Evolutionary conservation across 352 stramenopile genomes (phyloP).

Genomic region (Phytophthora pistaciae): DNA sequence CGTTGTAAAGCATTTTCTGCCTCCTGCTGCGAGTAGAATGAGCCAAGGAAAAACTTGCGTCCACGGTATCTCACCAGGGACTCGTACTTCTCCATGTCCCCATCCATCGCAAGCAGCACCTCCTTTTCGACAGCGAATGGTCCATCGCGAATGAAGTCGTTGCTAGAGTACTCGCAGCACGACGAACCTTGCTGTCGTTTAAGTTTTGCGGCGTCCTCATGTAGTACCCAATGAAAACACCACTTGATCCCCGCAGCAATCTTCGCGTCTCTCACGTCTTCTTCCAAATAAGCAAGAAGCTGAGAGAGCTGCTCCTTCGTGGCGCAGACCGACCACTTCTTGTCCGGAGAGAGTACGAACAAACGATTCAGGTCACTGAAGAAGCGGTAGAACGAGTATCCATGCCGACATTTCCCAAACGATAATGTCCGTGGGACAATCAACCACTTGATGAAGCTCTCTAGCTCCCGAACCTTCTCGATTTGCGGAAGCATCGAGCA

Average conservation of each 20-base stretch:
- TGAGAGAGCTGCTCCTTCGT: conserved; percentile 37
- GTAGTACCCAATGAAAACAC: conserved; percentile 54
- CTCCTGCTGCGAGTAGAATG: conserved; percentile 54
- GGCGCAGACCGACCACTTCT: conserved; percentile 58
- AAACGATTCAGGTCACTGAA: conserved; percentile 61
- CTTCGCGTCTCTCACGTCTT: conserved; percentile 38
- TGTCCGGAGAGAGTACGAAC: conserved; percentile 57
- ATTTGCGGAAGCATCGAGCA: conserved; percentile 57
- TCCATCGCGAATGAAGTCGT: conserved; percentile 43
- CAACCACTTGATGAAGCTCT: conserved; percentile 66
- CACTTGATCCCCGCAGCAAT: conserved; percentile 45
- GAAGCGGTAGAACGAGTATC: conserved; percentile 75
- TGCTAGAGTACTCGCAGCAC: conserved; percentile 49
- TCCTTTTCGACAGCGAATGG: conserved; percentile 61
- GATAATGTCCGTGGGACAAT: conserved; percentile 70
- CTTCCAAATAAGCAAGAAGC: conserved; percentile 68
- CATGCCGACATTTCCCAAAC: conserved; percentile 62
- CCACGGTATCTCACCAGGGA: conserved; percentile 53
- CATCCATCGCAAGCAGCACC: conserved; percentile 47
- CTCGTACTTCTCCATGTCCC: conserved; percentile 61
- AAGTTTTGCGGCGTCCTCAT: conserved; percentile 28
- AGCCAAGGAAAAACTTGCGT: conserved; percentile 59
- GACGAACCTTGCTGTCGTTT: conserved; percentile 22
- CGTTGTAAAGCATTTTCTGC: conserved; percentile 54
- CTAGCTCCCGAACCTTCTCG: conserved; percentile 54